Evolutionary conservation across 495 filamentous ascomycete species (phyloP), one percentile per base, ranked within the genome.

Genomic region (Acidiella bohemica): DNA sequence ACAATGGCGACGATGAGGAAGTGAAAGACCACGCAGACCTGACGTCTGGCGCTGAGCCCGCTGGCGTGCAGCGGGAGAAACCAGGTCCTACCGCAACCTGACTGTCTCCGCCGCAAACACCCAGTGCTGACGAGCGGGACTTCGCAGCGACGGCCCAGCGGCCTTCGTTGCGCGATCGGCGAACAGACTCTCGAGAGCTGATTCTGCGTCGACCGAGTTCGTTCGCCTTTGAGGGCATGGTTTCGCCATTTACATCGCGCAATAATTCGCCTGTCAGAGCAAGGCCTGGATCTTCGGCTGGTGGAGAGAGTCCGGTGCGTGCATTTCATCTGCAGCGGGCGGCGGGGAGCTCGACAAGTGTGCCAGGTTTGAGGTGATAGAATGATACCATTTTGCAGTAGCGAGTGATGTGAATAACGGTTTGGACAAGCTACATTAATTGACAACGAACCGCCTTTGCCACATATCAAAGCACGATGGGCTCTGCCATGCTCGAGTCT

Each of bases 301-400:
- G 24, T 9, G 32, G 16, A 10, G 10, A 32, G 25, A 42, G 39
- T 34, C 45, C 45, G 32, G 33, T 32, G 28, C 38, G 45, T 18
- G 39, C 39, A 28, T 25, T 47, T 10, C 34, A 27, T 25, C 12
- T 13, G 16, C 7, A n/a, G 26, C 13, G 45, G 33, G 13, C 11
- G 24, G 17, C 25, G 28, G 34, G 32, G 18, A 31, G 20, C 26
- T 36, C 29, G 41, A 48, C 39, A 23, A 38, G 18, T 30, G 17
- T 28, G 4, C 24, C 43, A 30, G 45, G 45, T 2, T 38, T 48
- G 39, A 6, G 45, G 29, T 47, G 28, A 37, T 14, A 21, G 19
- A 21, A 17, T 18, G 42, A 46, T 46, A 46, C 44, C 44, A 46
- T 12, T 46, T 26, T 27, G n/a, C n/a, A 27, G n/a, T n/a, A n/a